Evolutionary conservation across 768 basidiomycete species (phyloP), one percentile per base, ranked within the genome.

Genomic region (Kwoniella dejecticola): DNA sequence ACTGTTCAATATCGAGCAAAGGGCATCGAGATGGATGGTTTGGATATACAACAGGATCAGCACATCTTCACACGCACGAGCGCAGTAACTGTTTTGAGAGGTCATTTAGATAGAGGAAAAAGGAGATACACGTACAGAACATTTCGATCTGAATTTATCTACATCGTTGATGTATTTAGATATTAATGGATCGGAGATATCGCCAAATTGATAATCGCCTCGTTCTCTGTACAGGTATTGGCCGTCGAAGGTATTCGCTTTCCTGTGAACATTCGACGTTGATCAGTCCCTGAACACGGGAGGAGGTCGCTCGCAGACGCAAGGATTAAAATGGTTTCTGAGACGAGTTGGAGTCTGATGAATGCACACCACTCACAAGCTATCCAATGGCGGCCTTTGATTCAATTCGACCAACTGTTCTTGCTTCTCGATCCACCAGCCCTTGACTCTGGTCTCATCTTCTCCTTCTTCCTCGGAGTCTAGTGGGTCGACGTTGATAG

Each of bases 121-220:
- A n/a, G n/a, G n/a, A n/a, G n/a, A n/a, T n/a, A n/a, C n/a, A 81
- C 89, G 69, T 62, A 94, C 92, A 72, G 91, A 82, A 75, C 90
- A 91, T 12, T 77, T 81, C 62, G 89, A 87, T 31, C 87, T 84
- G 17, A 89, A 80, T 45, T 85, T 87, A 15, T 85, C 83, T 4
- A 85, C 82, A 60, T 88, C 85, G 62, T 88, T 84, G 52, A 98
- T 90, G 85, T 94, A 88, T 36, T 82, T 82, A 67, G 85, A 85
- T 48, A 96, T 79, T 84, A 93, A 88, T 5, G 87, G 86, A 75
- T 99, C 96, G 6, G 83, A 80, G 66, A 99, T 89, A 76, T 99
- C 96, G 77, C 90, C 90, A 5, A 99, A 82, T 77, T 98, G 96
- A 80, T 91, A 99, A 17, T 91, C 90, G 1, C 91, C 92, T 0